Conservation (phyloP, 441 rosid species). For the Omphalea diandra region DNA sequence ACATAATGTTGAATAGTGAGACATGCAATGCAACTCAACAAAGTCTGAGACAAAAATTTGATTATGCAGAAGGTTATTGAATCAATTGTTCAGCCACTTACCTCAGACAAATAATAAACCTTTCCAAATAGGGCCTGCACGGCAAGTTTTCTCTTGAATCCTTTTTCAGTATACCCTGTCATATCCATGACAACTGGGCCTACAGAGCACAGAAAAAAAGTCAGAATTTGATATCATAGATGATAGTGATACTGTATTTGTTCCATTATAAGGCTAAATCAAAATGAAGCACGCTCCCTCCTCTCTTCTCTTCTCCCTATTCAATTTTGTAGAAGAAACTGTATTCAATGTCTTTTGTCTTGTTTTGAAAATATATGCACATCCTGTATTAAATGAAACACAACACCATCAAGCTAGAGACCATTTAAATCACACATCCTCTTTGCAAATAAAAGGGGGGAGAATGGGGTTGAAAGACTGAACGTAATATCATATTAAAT, state of each 20-base stretch:
- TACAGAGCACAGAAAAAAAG: constrained; percentile 29
- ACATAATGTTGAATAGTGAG: neutral
- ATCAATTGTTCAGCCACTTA: constrained; percentile 27
- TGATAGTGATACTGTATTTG: neutral
- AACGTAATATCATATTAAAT: neutral
- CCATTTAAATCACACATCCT: neutral
- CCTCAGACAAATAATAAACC: constrained; percentile 91
- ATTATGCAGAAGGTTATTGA: constrained; percentile 2
- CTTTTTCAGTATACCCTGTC: constrained; percentile 82
- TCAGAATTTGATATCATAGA: constrained; percentile 12
- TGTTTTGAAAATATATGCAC: neutral
- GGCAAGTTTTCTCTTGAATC: constrained; percentile 93
- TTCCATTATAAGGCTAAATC: neutral
- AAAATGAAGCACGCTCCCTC: neutral
- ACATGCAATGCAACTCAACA: constrained; percentile 1
- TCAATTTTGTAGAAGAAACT: too few relatives aligned
- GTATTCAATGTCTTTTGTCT: neutral
- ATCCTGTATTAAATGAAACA: neutral
- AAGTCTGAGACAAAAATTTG: constrained; percentile 1
- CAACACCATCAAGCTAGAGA: neutral
- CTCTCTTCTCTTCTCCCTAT: neutral
- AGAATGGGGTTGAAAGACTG: neutral
- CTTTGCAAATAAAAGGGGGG: neutral
- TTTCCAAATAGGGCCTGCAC: constrained; percentile 87
- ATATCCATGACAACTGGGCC: constrained; percentile 90